Conservation (phyloP, 2,329 filamentous ascomycete genomes). For the Aspergillus candidus region DNA sequence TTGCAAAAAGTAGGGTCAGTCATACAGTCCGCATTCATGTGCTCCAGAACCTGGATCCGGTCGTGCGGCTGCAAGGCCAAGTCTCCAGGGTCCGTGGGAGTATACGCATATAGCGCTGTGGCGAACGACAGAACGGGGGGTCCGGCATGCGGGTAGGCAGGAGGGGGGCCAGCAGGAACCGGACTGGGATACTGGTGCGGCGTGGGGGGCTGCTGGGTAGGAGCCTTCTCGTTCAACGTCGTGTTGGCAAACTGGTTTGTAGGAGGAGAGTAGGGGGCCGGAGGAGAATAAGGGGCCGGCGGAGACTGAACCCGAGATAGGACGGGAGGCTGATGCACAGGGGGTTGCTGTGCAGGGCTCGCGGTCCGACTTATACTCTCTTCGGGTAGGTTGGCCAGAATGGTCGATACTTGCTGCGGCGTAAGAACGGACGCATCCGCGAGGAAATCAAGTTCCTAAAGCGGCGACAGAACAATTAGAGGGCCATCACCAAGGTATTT, state of each 20-base stretch:
- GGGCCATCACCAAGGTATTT: no score
- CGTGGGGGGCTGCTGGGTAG: conserved; percentile 24
- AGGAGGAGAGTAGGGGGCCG: conserved; percentile 33
- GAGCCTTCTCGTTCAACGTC: conserved; percentile 38
- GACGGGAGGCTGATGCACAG: conserved; percentile 20
- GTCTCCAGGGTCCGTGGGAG: conserved; percentile 72
- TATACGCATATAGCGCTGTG: conserved; percentile 77
- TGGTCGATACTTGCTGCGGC: conserved; percentile 66
- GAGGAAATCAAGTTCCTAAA: conserved; percentile 82
- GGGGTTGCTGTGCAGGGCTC: conserved; percentile 15
- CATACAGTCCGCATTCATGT: conserved; percentile 88
- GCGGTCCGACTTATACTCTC: conserved; percentile 20
- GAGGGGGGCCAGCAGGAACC: conserved; percentile 43
- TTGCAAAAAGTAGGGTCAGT: background rate
- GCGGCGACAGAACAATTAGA: conserved; percentile 1
- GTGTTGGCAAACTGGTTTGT: conserved; percentile 34
- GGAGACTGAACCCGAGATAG: conserved; percentile 22
- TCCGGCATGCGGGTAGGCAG: conserved; percentile 44
- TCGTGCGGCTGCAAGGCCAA: conserved; percentile 76
- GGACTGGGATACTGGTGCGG: conserved; percentile 40
- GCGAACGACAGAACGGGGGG: conserved; percentile 62
- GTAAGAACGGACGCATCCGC: conserved; percentile 75
- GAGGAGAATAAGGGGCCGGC: conserved; percentile 25
- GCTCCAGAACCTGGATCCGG: conserved; percentile 71
- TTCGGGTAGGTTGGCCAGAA: conserved; percentile 67